These are phyloP conservation scores for Berberis vulgaris DNA, from an alignment of 164 flowering plant genomes.

Conservation along the genomic window DNA sequence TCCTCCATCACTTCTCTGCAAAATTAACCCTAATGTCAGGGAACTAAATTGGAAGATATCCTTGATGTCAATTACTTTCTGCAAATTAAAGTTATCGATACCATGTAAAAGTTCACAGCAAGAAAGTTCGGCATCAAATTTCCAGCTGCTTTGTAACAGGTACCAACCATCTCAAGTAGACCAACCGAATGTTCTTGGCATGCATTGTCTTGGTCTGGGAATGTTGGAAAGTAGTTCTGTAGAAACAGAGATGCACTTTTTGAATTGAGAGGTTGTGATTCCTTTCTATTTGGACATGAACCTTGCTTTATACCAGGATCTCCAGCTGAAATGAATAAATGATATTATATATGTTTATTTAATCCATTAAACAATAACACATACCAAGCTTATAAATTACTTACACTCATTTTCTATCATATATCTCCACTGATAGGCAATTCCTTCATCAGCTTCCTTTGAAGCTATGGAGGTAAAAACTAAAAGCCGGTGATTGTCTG, in stretches of 20 bases:
- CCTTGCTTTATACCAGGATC: slow-evolving; percentile 80
- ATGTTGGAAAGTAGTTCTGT: slow-evolving; percentile 81
- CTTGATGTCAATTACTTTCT: neutral
- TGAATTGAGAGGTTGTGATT: slow-evolving; percentile 68
- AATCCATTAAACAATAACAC: neutral
- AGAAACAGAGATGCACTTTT: slow-evolving; percentile 66
- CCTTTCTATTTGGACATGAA: slow-evolving; percentile 78
- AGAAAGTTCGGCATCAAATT: slow-evolving; percentile 81
- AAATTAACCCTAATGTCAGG: slow-evolving; percentile 15
- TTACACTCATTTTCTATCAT: slow-evolving; percentile 91
- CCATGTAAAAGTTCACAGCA: slow-evolving; percentile 97
- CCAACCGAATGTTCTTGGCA: slow-evolving; percentile 88
- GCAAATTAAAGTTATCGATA: slow-evolving; percentile 18
- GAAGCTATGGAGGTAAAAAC: slow-evolving; percentile 88
- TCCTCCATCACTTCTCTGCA: slow-evolving; percentile 68
- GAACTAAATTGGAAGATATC: neutral
- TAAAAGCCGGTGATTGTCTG: slow-evolving; percentile 64
- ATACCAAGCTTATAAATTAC: slow-evolving; percentile 11
- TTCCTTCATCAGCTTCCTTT: slow-evolving; percentile 85
- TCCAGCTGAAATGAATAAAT: slow-evolving; percentile 69
- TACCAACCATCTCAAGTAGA: slow-evolving; percentile 57
- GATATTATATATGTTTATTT: neutral
- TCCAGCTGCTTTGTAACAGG: slow-evolving; percentile 83
- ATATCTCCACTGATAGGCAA: slow-evolving; percentile 95
- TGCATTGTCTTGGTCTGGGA: slow-evolving; percentile 58